Evolutionary conservation across 495 filamentous ascomycete genomes (phyloP).

Genomic region (Penicillium subrubescens): DNA sequence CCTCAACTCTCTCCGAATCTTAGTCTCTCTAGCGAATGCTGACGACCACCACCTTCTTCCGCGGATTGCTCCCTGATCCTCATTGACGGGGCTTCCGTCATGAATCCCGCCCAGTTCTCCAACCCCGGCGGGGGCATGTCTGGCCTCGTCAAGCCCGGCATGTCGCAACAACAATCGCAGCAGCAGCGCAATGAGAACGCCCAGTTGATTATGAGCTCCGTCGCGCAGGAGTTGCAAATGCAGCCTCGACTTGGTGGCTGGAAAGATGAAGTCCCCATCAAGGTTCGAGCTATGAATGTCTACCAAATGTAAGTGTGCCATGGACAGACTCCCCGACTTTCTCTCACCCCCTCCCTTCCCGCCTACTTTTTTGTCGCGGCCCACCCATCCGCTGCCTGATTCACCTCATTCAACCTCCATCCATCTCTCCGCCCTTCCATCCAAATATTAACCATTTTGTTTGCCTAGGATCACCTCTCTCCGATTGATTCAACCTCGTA

Average conservation of each 20-base stretch:
- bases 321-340: not conserved
- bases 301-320: slow-evolving; percentile 49
- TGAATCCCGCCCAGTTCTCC: slow-evolving; percentile 53
- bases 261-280: slow-evolving; percentile 46
- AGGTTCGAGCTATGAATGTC: slow-evolving; percentile 42
- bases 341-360: slow-evolving; percentile 3
- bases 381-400: slow-evolving; percentile 1
- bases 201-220: slow-evolving; percentile 39
- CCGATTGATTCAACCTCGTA: slow-evolving; percentile 52
- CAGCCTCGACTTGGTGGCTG: slow-evolving; percentile 49
- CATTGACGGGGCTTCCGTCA: slow-evolving; percentile 50
- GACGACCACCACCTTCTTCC: slow-evolving; percentile 32
- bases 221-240: slow-evolving; percentile 38
- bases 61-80: slow-evolving; percentile 46
- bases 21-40: slow-evolving; percentile 43
- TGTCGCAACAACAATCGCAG: slow-evolving; percentile 27
- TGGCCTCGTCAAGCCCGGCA: slow-evolving; percentile 39
- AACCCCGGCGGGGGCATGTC: slow-evolving; percentile 48
- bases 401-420: not conserved
- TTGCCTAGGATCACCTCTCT: slow-evolving; percentile 49
- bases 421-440: not conserved
- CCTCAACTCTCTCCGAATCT: slow-evolving; percentile 5
- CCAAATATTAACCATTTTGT: slow-evolving; percentile 1
- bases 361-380: slow-evolving; percentile 4
- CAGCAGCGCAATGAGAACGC: slow-evolving; percentile 40